Base-by-base conservation (phyloP, 1,284 basidiomycete species). In the Tilletia setariae region DNA sequence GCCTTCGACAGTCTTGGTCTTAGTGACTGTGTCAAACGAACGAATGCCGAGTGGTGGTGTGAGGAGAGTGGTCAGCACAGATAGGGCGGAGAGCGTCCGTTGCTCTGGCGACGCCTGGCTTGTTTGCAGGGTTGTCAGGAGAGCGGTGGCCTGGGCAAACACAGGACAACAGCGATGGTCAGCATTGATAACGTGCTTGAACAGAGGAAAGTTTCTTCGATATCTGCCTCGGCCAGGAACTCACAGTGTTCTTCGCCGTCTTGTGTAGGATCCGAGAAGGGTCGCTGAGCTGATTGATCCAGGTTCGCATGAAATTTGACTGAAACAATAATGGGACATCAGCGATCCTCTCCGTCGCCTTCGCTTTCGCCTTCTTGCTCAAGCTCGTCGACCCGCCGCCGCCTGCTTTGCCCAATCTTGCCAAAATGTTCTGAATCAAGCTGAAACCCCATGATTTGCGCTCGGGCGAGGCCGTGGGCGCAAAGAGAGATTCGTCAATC, bases 401-500 rank as follows among this genome's bases (percentile, higher is more conserved):
- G 11, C 35, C 35, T 40, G 6, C 35, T 40, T 11, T 11, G 7
- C 87, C 85, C 23, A 93, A 86, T 19, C 89, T 88, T 8, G 88
- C 87, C 47, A 97, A 84, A 0, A 92, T 89, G 72, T 89, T 90
- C 77, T 90, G 88, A 83, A 98, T 92, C 23, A 97, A 88, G 80
- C 92, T 90, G 85, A 98, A 97, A 40, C 94, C 94, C 91, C 92
- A 96, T 78, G 90, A 93, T 84, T 97, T 97, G 69, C 93, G 88
- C 80, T 96, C 91, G 0, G 91, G 85, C 0, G 94, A 95, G 0
- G 94, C 88, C 15, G 89, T 89, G 15, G 90, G 85, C 2, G 91
- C 88, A 81, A 98, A 97, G 61, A 97, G 85, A 1, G 91, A 90
- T 82, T 97, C 94, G 83, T 98, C 95, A 16, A 98, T 92, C 15